phyloP scores from a whole-genome alignment of 768 basidiomycete genomes.

The Chalciporus sphaerocephalus region DNA sequence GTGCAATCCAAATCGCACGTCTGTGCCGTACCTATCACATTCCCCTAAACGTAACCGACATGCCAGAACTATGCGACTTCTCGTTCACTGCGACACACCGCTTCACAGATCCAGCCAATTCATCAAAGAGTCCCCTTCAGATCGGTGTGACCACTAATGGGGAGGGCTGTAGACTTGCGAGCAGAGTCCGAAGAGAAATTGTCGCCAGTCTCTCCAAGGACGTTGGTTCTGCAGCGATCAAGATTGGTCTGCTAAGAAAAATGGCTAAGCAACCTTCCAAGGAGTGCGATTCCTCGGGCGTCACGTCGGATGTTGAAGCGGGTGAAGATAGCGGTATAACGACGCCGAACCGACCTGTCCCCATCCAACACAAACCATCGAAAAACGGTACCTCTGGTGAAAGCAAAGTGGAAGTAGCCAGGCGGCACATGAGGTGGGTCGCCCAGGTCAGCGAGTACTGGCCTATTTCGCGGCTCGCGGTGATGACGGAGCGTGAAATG shows the following conservation, averaged over 20 bases:
- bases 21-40: constrained; percentile 57
- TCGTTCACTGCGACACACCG: constrained; percentile 84
- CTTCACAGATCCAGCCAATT: constrained; percentile 51
- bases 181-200: constrained; percentile 78
- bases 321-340: constrained; percentile 49
- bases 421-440: constrained; percentile 85
- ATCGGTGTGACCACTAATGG: constrained; percentile 90
- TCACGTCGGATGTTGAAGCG: constrained; percentile 39
- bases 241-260: constrained; percentile 64
- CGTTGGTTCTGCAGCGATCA: constrained; percentile 69
- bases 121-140: constrained; percentile 52
- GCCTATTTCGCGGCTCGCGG: constrained; percentile 73
- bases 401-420: constrained; percentile 43
- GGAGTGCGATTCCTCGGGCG: constrained; percentile 11
- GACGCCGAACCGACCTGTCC: constrained; percentile 71
- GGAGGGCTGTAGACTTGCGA: constrained; percentile 80
- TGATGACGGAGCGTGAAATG: constrained; percentile 67
- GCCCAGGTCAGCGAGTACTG: constrained; percentile 97
- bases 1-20: constrained; percentile 55
- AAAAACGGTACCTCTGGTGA: constrained; percentile 22
- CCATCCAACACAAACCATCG: constrained; percentile 35
- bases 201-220: constrained; percentile 68
- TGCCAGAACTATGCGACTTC: constrained; percentile 83
- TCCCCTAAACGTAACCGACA: constrained; percentile 83
- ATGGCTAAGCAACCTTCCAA: constrained; percentile 39